Base-by-base conservation (phyloP, 2,329 filamentous ascomycete species). In the Lecanicillium sp. region DNA sequence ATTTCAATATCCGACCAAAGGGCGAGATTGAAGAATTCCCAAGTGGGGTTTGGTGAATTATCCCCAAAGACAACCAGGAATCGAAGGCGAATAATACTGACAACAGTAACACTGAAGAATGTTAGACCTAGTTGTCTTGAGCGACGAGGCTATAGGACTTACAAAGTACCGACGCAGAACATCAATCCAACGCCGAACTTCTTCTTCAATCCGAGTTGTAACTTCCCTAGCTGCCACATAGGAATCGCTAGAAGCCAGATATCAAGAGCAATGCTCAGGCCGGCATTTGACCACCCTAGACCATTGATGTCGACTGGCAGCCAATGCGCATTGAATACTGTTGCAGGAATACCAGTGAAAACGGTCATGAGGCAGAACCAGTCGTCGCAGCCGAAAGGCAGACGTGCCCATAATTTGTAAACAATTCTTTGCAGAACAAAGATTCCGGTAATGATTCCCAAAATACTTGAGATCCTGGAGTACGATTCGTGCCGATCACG, bases 131-230 rank as follows among this genome's bases (percentile, higher is more conserved):
- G 2, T 20, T 20, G 11, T 20, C n/a, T 10, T 14, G 33, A 12
- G 7, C 5, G 8, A 6, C 3, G n/a, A 4, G 10, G n/a, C 3
- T 17, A 1, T 3, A 23, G 2, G 2, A 54, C 65, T 58, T 43
- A 67, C 64, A 68, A 67, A 1, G 65, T 59, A 30, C 72, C 71
- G 1, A 73, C 62, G 4, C 63, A 58, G 37, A 75, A 72, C 66
- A 74, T 73, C 27, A 69, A 52, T 0, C 58, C 55, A 0, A 73
- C 62, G 4, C 64, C 65, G 21, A 69, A 50, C 56, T 73, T 75
- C 70, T 71, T 55, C 64, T 67, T 55, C 61, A 66, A 14, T 64
- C 62, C 2, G n/a, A 65, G 51, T 2, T 58, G 57, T 20, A 75
- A 54, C 0, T 55, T 55, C 5, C 59, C 50, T 0, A 74, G 52